Evolutionary conservation across 148 eudicot genomes (phyloP), one percentile per base, ranked within the genome.

Genomic region (Hydrangea macrophylla): DNA sequence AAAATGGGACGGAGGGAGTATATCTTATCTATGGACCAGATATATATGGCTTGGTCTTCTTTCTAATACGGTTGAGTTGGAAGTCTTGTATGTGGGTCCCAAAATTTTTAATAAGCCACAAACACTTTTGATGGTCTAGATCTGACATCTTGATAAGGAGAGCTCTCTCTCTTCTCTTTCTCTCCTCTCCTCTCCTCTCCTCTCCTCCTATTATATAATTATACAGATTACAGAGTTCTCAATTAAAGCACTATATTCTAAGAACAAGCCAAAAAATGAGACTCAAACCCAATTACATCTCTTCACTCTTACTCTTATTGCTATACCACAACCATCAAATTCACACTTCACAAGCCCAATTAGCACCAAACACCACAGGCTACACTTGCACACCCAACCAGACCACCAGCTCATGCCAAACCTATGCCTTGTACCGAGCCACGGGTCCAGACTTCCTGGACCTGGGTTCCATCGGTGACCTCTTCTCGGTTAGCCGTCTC

Each of bases 401-500:
- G 35, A 76, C 81, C 36, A 3, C 73, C 27, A 75, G 73, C 72
- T 84, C 96, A 0, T 93, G 98, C 67, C 84, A 79, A 57, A 76
- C 96, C 23, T 93, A 86, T 56, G 95, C 79, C 62, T 81, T 75
- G 40, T 93, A 75, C 84, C 63, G 84, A 31, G 81, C 96, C 60
- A 23, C 11, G 5, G 11, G 84, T 2, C 85, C 90, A 0, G 28
- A 60, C 45, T 73, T 58, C 64, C 86, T 76, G 2, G 86, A 93
- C 70, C 70, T 93, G 0, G 98, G 85, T 42, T 51, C 90, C 69
- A 66, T 90, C 50, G 85, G 80, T 25, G 96, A 93, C 61, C 89
- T 93, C 53, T 93, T 93, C 79, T 72, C 80, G 18, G 70, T 86
- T 25, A 90, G 95, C 73, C 85, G 98, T 2, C 73, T 78, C 11